Conservation (phyloP, 208 protist genomes). For the Acanthamoeba divionensis region DNA sequence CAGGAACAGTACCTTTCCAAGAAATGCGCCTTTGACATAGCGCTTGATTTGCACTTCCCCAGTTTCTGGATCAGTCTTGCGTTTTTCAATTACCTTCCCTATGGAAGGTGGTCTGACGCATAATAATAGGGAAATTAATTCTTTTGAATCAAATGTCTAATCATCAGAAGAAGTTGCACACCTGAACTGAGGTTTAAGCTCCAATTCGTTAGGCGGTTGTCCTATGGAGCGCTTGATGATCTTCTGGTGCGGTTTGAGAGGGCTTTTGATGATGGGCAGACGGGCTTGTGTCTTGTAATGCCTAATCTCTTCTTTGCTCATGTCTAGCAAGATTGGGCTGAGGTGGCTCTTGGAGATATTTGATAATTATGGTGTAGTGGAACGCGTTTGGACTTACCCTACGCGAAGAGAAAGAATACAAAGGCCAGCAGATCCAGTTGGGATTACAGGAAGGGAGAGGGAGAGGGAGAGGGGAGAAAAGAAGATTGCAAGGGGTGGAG, state of each 20-base stretch:
- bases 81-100: constrained; percentile 18
- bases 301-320: not conserved
- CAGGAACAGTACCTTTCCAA: not conserved
- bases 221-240: not conserved
- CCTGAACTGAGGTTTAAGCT: not conserved
- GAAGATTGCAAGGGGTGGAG: not conserved
- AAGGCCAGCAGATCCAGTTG: not conserved
- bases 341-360: no score
- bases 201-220: not conserved
- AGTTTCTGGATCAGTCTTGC: constrained; percentile 22
- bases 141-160: not conserved
- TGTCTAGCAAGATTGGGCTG: no score
- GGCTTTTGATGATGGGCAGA: not conserved
- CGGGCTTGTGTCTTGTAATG: constrained; percentile 20
- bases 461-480: not conserved
- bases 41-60: not conserved
- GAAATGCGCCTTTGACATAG: not conserved
- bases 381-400: no score
- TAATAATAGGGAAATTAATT: not conserved
- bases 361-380: no score
- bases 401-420: not conserved
- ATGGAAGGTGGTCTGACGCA: not conserved
- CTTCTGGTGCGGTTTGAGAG: not conserved
- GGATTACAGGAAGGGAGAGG: not conserved
- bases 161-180: not conserved